Percentiles rank a stretch among this genome's conserved stretches.
Evolutionary conservation across 441 rosid genomes (phyloP).

Genomic region (Eutrema salsugineum): DNA sequence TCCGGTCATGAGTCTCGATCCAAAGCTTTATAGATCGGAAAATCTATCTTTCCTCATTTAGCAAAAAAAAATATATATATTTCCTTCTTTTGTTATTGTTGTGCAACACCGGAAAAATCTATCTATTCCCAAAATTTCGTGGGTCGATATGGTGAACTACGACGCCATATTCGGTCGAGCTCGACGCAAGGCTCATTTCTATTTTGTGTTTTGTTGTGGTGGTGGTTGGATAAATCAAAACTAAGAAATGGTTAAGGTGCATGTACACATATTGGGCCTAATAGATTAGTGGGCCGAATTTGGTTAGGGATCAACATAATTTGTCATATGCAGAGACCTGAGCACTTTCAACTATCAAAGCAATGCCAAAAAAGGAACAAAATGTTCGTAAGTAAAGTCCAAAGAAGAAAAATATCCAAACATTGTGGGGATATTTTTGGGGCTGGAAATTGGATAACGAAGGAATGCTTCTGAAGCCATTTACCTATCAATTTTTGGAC

Average conservation of each 20-base stretch:
- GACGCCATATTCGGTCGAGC: no score
- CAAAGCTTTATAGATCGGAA: no score
- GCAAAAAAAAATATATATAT: no score
- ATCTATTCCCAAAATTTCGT: no score
- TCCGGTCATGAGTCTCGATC: no score
- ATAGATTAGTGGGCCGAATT: neutral
- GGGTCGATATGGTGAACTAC: no score
- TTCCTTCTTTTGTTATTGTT: no score
- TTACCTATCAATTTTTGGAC: slow-evolving; percentile 22
- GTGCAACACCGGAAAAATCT: no score
- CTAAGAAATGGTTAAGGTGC: neutral
- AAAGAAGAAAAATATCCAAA: slow-evolving; percentile 11
- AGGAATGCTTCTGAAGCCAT: slow-evolving; percentile 20
- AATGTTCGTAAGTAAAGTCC: neutral
- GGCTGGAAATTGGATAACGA: slow-evolving; percentile 19
- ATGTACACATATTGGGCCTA: neutral
- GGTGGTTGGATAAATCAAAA: no score
- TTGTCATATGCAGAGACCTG: neutral
- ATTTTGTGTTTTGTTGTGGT: no score
- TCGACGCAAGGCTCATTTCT: no score
- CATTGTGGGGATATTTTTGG: slow-evolving; percentile 10
- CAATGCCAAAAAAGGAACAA: neutral
- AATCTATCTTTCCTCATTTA: no score
- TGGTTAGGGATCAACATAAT: neutral
- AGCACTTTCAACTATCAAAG: neutral